phyloP scores from a whole-genome alignment of 768 basidiomycete genomes.

The Trametopsis cervina region DNA sequence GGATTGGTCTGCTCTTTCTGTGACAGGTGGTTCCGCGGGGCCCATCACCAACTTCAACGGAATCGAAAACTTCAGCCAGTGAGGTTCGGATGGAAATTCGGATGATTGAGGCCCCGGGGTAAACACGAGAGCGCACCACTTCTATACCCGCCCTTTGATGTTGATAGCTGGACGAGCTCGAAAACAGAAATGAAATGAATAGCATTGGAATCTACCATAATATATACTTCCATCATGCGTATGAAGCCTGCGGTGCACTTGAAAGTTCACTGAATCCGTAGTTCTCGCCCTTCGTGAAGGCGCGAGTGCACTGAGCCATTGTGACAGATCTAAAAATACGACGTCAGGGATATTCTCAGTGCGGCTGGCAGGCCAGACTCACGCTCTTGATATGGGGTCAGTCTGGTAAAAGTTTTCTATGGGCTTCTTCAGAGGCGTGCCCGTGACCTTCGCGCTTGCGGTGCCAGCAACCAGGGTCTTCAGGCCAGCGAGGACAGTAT shows the following conservation, averaged over 20 bases:
- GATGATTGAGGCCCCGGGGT: no score
- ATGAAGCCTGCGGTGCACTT: slow-evolving; percentile 37
- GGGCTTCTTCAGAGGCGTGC: slow-evolving; percentile 64
- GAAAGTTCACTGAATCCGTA: slow-evolving; percentile 46
- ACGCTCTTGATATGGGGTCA: slow-evolving; percentile 91
- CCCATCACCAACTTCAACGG: slow-evolving; percentile 19
- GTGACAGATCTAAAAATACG: slow-evolving; percentile 65
- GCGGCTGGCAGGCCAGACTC: slow-evolving; percentile 30
- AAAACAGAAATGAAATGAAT: neutral
- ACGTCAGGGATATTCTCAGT: slow-evolving; percentile 3
- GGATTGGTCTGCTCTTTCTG: slow-evolving; percentile 42
- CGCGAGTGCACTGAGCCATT: slow-evolving; percentile 89
- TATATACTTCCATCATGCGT: slow-evolving; percentile 26
- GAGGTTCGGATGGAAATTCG: neutral
- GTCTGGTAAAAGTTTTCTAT: slow-evolving; percentile 95
- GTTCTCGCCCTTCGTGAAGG: slow-evolving; percentile 75
- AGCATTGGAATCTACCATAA: slow-evolving; percentile 6
- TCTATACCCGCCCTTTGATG: neutral
- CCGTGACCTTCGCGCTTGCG: slow-evolving; percentile 47
- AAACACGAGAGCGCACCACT: no score
- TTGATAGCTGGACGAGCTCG: no score
- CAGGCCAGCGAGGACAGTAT: slow-evolving; percentile 67
- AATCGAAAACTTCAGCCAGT: slow-evolving; percentile 20
- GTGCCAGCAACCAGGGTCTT: slow-evolving; percentile 47
- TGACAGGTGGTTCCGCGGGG: slow-evolving; percentile 38